Percentiles rank a stretch among this genome's conserved stretches.
Conservation (phyloP, 495 filamentous ascomycete species). For the Trichodelitschia bisporula region DNA sequence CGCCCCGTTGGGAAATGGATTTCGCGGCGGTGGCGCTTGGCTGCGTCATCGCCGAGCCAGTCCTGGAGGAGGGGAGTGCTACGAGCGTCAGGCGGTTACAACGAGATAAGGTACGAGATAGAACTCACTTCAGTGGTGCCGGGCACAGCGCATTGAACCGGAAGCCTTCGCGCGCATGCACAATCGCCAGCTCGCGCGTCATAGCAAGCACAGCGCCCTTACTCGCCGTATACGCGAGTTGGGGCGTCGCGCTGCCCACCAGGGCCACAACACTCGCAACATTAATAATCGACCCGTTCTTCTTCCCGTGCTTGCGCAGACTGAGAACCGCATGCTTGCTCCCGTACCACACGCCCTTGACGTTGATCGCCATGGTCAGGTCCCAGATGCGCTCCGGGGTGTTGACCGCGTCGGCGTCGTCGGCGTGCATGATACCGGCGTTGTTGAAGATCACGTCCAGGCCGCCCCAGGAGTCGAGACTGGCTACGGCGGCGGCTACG, state of each 20-base stretch:
- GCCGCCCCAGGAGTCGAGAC: conserved; percentile 68
- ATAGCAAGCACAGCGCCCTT: conserved; percentile 80
- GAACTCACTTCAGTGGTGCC: conserved; percentile 55
- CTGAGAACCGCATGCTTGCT: conserved; percentile 77
- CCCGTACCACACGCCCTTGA: conserved; percentile 96
- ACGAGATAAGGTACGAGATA: background rate
- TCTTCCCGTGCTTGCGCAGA: conserved; percentile 60
- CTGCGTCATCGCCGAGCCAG: conserved; percentile 75
- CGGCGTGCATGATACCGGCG: conserved; percentile 87
- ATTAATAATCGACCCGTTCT: conserved; percentile 66
- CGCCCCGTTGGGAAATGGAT: conserved; percentile 88
- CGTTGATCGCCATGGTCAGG: conserved; percentile 79
- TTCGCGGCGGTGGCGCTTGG: conserved; percentile 66
- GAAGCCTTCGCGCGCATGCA: conserved; percentile 40
- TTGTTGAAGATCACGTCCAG: conserved; percentile 96
- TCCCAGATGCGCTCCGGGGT: conserved; percentile 91
- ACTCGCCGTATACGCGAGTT: conserved; percentile 82
- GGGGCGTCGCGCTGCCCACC: conserved; percentile 81
- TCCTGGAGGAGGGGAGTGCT: conserved; percentile 68
- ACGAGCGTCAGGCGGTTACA: background rate
- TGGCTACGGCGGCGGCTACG: conserved; percentile 43
- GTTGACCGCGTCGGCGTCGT: conserved; percentile 63
- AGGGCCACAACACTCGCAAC: conserved; percentile 83
- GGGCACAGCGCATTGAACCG: conserved; percentile 86
- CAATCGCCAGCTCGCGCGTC: conserved; percentile 21